These are phyloP conservation scores for Colletotrichum cuscutae DNA, from an alignment of 2,329 filamentous ascomycete species.

Conservation along the genomic window DNA sequence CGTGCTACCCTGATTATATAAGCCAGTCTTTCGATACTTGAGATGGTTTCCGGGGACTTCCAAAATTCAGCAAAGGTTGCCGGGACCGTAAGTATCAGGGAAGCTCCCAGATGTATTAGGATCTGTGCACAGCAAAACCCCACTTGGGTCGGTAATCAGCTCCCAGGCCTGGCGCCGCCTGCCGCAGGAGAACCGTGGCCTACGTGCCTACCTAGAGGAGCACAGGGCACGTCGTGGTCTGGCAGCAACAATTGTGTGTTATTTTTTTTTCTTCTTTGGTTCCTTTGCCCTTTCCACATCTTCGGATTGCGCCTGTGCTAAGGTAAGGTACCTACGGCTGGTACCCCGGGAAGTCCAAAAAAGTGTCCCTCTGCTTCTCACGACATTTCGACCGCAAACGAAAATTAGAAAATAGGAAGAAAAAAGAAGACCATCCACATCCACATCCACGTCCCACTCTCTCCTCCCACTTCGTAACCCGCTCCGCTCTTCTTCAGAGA, in stretches of 20 bases:
- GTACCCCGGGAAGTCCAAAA: neutral
- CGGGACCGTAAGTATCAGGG: neutral
- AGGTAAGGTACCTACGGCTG: too few species aligned
- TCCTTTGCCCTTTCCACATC: conserved; percentile 5
- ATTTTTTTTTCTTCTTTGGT: conserved; percentile 22
- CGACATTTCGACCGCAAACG: conserved; percentile 21
- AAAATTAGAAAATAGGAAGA: conserved; percentile 12
- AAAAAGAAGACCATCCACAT: conserved; percentile 23
- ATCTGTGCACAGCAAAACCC: conserved; percentile 6
- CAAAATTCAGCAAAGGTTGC: neutral
- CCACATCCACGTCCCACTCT: neutral
- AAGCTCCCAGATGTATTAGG: conserved; percentile 20
- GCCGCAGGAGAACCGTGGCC: neutral
- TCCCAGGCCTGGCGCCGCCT: neutral
- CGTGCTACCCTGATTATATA: conserved; percentile 24
- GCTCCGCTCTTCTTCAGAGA: conserved; percentile 5
- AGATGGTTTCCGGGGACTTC: neutral
- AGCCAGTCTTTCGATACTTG: neutral
- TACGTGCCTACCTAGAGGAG: conserved; percentile 1
- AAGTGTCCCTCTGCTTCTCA: conserved; percentile 14
- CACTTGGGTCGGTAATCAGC: conserved; percentile 25
- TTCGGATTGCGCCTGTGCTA: conserved; percentile 18
- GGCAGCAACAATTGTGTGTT: conserved; percentile 14
- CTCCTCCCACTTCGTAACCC: conserved; percentile 12
- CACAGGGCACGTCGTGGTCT: conserved; percentile 36